Conservation (phyloP, 2,329 filamentous ascomycete genomes). For the Monilinia laxa region DNA sequence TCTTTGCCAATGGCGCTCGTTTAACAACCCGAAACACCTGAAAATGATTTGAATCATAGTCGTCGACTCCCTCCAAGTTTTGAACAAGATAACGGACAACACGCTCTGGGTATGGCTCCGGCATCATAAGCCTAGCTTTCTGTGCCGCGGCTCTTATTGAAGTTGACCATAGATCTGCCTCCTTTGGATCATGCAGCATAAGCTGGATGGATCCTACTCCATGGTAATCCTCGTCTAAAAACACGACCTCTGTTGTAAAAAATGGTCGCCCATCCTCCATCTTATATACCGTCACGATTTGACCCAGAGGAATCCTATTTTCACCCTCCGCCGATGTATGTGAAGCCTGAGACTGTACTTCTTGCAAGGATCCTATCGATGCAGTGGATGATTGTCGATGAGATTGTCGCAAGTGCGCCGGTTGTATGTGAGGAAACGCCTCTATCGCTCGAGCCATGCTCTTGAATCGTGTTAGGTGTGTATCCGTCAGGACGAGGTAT, state of each 20-base stretch:
- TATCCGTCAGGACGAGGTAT: slow-evolving; percentile 69
- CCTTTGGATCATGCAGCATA: slow-evolving; percentile 62
- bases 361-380: slow-evolving; percentile 61
- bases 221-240: slow-evolving; percentile 63
- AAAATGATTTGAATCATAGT: slow-evolving; percentile 67
- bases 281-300: slow-evolving; percentile 66
- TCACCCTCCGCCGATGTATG: slow-evolving; percentile 53
- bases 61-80: slow-evolving; percentile 62
- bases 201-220: slow-evolving; percentile 62
- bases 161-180: slow-evolving; percentile 64
- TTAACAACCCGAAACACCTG: slow-evolving; percentile 68
- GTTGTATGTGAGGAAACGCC: slow-evolving; percentile 55
- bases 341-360: slow-evolving; percentile 54
- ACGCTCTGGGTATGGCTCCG: slow-evolving; percentile 54
- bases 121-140: slow-evolving; percentile 52
- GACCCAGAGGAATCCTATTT: slow-evolving; percentile 57
- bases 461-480: slow-evolving; percentile 67
- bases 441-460: slow-evolving; percentile 65
- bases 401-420: slow-evolving; percentile 43
- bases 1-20: slow-evolving; percentile 54
- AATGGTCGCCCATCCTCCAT: slow-evolving; percentile 66
- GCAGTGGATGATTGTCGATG: slow-evolving; percentile 57
- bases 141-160: slow-evolving; percentile 60
- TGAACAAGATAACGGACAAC: slow-evolving; percentile 62
- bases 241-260: slow-evolving; percentile 66